phyloP scores from a whole-genome alignment of 352 stramenopile genomes.

The Phytophthora brassicae region DNA sequence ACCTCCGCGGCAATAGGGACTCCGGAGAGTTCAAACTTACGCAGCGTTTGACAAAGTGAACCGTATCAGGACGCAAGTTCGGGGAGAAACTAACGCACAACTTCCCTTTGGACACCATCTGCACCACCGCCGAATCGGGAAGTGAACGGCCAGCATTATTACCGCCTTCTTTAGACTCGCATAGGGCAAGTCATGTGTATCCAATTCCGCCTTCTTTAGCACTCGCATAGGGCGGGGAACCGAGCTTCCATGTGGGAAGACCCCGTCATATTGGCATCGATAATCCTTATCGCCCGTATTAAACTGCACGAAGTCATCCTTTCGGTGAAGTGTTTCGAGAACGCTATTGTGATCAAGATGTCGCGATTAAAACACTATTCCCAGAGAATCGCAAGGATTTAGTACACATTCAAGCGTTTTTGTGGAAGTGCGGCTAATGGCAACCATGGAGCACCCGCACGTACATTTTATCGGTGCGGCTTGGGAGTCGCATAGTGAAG shows the following conservation, averaged over 20 bases:
- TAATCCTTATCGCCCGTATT: conserved; percentile 36
- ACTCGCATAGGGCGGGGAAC: no score
- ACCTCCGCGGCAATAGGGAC: neutral
- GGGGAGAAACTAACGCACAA: neutral
- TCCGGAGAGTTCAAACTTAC: neutral
- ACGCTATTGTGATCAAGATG: conserved; percentile 33
- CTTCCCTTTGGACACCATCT: neutral
- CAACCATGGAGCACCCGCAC: conserved; percentile 49
- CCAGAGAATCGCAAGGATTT: conserved; percentile 47
- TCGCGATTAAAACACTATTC: conserved; percentile 41
- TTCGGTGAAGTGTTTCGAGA: conserved; percentile 40
- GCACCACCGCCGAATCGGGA: neutral
- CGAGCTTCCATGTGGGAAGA: conserved; percentile 30
- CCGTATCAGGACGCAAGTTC: neutral
- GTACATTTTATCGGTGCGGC: conserved; percentile 57
- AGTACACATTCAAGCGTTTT: conserved; percentile 38
- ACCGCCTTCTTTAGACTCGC: neutral
- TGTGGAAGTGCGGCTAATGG: conserved; percentile 47
- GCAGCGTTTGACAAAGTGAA: neutral
- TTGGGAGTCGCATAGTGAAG: conserved; percentile 51
- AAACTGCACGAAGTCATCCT: conserved; percentile 20
- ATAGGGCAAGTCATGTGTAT: neutral
- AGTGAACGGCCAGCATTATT: neutral
- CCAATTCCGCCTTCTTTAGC: conserved; percentile 17
- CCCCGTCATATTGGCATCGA: conserved; percentile 21